Conservation (phyloP, 306 rosid genomes). For the Prunus kanzakura region DNA sequence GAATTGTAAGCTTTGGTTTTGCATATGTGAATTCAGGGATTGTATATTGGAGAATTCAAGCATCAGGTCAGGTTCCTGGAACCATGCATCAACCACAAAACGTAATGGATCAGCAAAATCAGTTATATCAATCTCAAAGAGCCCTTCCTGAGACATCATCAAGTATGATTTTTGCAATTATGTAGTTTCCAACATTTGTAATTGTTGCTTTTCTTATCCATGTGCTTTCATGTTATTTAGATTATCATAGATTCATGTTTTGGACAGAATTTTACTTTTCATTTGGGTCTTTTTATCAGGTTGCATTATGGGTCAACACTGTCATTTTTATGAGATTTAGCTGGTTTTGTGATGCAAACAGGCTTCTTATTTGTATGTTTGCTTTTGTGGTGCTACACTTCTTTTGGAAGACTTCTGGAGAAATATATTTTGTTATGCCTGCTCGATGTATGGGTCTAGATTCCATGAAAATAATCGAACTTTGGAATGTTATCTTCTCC, state of each 20-base stretch:
- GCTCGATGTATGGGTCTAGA: neutral
- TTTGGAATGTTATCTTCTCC: neutral
- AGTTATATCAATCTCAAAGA: constrained; percentile 73
- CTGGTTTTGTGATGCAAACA: neutral
- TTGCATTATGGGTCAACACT: neutral
- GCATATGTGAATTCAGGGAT: neutral
- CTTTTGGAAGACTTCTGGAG: neutral
- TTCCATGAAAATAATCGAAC: neutral
- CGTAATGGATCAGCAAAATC: constrained; percentile 76
- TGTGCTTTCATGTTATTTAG: neutral
- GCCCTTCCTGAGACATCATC: constrained; percentile 72
- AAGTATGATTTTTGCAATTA: constrained; percentile 40
- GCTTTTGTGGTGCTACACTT: neutral
- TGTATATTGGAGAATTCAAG: constrained; percentile 46
- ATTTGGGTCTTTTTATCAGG: neutral
- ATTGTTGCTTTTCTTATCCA: neutral
- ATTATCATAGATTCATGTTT: neutral
- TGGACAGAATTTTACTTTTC: neutral
- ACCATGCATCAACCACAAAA: constrained; percentile 70
- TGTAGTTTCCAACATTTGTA: constrained; percentile 1
- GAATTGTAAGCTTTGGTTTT: neutral
- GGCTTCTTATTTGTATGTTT: neutral
- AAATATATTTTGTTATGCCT: neutral
- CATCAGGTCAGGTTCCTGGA: constrained; percentile 50
- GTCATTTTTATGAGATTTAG: too few species aligned